phyloP scores from a whole-genome alignment of 768 basidiomycete genomes.

The Rhizopogon sp. region DNA sequence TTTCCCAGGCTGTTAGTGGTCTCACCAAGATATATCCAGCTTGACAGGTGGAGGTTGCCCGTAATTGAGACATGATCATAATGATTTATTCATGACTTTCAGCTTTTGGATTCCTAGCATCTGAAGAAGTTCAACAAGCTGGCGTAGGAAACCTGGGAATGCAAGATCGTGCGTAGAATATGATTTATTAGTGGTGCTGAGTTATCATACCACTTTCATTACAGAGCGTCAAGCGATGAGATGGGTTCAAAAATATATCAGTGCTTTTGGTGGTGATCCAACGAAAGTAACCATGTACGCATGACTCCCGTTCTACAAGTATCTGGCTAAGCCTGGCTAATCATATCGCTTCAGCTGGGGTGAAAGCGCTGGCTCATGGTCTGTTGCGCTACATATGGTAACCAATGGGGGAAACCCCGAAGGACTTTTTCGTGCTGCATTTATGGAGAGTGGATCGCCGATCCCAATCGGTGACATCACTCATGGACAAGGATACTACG shows the following conservation, averaged over 20 bases:
- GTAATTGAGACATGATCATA: neutral
- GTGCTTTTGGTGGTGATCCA: constrained; percentile 33
- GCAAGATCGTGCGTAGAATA: constrained; percentile 41
- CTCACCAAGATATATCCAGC: neutral
- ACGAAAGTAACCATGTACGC: constrained; percentile 52
- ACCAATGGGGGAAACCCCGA: too few relatives aligned
- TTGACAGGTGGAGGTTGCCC: constrained; percentile 5
- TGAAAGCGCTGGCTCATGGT: too few relatives aligned
- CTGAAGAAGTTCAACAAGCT: constrained; percentile 33
- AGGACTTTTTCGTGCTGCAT: too few relatives aligned
- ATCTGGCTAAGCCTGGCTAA: too few relatives aligned
- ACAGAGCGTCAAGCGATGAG: constrained; percentile 52
- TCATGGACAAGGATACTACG: too few relatives aligned
- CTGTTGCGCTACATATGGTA: too few relatives aligned
- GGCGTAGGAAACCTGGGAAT: constrained; percentile 16
- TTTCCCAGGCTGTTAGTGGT: too few relatives aligned
- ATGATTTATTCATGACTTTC: neutral
- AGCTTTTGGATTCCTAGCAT: constrained; percentile 36
- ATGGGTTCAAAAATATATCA: constrained; percentile 16
- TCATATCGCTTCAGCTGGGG: too few relatives aligned
- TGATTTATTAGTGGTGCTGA: constrained; percentile 28
- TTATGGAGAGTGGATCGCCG: too few relatives aligned
- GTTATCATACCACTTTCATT: neutral
- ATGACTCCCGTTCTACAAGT: too few relatives aligned
- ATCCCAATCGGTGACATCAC: too few relatives aligned